These are phyloP conservation scores for Cicer bijugum DNA, from an alignment of 306 rosid genomes.

Conservation along the genomic window DNA sequence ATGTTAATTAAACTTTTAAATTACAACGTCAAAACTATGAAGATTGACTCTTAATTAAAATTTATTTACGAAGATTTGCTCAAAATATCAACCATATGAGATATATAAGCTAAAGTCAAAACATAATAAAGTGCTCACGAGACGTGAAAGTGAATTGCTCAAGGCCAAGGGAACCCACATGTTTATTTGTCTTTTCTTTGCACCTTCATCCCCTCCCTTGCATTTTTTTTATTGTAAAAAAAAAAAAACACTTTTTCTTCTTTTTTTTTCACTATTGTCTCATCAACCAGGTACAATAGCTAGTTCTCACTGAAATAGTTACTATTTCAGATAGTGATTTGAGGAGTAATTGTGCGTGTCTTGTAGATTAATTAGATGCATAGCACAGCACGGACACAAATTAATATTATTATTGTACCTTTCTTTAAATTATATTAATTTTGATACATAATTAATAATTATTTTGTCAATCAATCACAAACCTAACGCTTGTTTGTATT, in stretches of 20 bases:
- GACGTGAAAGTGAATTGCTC: constrained; percentile 38
- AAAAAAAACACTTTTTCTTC: not conserved
- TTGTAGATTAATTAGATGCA: not conserved
- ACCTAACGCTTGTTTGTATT: too few relatives aligned
- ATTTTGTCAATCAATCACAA: too few relatives aligned
- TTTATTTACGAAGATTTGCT: constrained; percentile 6
- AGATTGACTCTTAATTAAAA: constrained; percentile 41
- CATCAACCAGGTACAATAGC: constrained; percentile 9
- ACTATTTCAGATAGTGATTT: constrained; percentile 34
- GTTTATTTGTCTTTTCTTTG: constrained; percentile 43
- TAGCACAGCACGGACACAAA: too few relatives aligned
- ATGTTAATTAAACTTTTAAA: not conserved
- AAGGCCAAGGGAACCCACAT: constrained; percentile 42
- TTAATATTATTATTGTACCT: constrained; percentile 3
- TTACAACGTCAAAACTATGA: constrained; percentile 29
- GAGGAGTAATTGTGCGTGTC: constrained; percentile 2
- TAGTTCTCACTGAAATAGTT: constrained; percentile 30
- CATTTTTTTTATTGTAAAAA: not conserved
- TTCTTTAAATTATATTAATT: not conserved
- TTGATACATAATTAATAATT: too few relatives aligned
- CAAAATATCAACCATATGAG: constrained; percentile 16
- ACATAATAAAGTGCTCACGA: constrained; percentile 13
- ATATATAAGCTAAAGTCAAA: constrained; percentile 45
- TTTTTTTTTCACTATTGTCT: constrained; percentile 30
- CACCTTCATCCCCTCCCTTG: not conserved